These are phyloP conservation scores for Metschnikowia lochheadii DNA, from an alignment of 805 yeast genomes.

Conservation along the genomic window DNA sequence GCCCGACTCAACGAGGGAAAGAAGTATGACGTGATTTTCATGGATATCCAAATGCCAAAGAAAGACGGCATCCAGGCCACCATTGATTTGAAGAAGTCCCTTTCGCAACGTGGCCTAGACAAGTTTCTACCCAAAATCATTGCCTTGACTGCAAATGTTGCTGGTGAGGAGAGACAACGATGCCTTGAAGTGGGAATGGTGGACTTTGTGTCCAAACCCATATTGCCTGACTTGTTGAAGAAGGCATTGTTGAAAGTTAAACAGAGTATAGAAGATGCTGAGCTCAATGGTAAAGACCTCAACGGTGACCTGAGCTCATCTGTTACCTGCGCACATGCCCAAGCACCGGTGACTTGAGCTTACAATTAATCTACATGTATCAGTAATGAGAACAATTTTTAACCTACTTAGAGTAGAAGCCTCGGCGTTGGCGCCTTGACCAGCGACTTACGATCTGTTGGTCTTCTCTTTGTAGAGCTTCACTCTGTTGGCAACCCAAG, in stretches of 20 bases:
- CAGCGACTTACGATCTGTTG: not conserved
- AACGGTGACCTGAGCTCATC: too few species aligned
- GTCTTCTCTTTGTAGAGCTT: constrained; percentile 14
- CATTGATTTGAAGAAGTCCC: constrained; percentile 31
- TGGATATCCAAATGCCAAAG: constrained; percentile 56
- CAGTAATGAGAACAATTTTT: not conserved
- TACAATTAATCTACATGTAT: not conserved
- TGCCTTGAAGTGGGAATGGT: constrained; percentile 50
- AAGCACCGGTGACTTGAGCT: not conserved
- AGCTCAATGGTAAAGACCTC: not conserved
- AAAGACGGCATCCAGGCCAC: constrained; percentile 56
- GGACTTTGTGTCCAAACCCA: constrained; percentile 51
- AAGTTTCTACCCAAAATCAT: constrained; percentile 35
- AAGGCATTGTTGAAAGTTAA: constrained; percentile 27
- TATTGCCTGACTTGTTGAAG: constrained; percentile 43
- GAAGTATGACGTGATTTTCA: constrained; percentile 48
- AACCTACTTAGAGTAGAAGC: too few species aligned
- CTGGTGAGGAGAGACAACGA: constrained; percentile 47
- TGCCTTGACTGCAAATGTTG: constrained; percentile 52
- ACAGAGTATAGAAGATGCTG: not conserved
- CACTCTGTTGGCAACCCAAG: constrained; percentile 32
- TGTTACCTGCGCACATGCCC: too few species aligned
- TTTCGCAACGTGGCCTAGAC: constrained; percentile 18
- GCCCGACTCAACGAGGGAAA: constrained; percentile 20
- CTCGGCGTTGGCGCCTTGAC: not conserved